A percentile compares a stretch with the other conserved stretches of the same genome.
These are phyloP conservation scores for Fomitopsis pinicola DNA, from an alignment of 1,284 basidiomycete genomes.

Conservation along the genomic window DNA sequence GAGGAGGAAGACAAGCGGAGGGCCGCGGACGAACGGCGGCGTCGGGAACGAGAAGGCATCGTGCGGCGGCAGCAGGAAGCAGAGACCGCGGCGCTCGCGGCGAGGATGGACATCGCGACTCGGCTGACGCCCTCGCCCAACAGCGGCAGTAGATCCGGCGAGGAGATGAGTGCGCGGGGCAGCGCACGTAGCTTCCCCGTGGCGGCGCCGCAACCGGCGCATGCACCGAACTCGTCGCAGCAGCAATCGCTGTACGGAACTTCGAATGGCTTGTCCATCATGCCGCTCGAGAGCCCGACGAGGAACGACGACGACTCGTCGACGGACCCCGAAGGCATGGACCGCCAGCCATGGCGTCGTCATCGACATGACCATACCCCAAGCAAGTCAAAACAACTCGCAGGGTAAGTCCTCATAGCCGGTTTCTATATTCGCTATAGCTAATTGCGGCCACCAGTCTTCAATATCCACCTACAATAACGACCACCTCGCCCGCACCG, in stretches of 20 bases:
- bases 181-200: slow-evolving; percentile 12
- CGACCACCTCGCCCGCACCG: slow-evolving; percentile 58
- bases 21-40: slow-evolving; percentile 27
- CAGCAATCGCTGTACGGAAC: slow-evolving; percentile 21
- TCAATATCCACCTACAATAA: slow-evolving; percentile 39
- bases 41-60: slow-evolving; percentile 43
- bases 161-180: slow-evolving; percentile 7
- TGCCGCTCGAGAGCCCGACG: slow-evolving; percentile 43
- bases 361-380: slow-evolving; percentile 20
- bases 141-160: background rate
- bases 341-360: slow-evolving; percentile 12
- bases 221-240: slow-evolving; percentile 17
- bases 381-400: slow-evolving; percentile 14
- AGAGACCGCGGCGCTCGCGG: slow-evolving; percentile 31
- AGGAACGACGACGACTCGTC: slow-evolving; percentile 30
- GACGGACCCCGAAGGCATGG: slow-evolving; percentile 25
- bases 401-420: slow-evolving; percentile 18
- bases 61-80: slow-evolving; percentile 43
- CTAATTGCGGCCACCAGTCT: slow-evolving; percentile 11
- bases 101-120: slow-evolving; percentile 20
- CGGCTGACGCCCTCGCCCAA: slow-evolving; percentile 15
- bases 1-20: slow-evolving; percentile 21
- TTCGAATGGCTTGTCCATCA: slow-evolving; percentile 24
- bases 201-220: slow-evolving; percentile 25
- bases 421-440: slow-evolving; percentile 14